A percentile compares a stretch with the other conserved stretches of the same genome.
Conservation (phyloP, 2,329 filamentous ascomycete species). For the Stachybotrys echinatus region DNA sequence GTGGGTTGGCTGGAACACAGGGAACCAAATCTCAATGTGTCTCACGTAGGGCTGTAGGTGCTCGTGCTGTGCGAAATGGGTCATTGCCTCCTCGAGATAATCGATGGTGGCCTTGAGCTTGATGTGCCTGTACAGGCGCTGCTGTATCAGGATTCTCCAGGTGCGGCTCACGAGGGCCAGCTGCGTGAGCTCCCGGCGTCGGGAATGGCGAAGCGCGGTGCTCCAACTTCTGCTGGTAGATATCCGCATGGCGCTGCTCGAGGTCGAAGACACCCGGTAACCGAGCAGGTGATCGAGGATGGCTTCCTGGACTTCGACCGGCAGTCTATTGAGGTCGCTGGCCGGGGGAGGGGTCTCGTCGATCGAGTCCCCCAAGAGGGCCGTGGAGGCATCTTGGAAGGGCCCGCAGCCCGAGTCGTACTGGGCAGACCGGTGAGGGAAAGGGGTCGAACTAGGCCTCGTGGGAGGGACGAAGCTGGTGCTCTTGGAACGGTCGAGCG, state of each 20-base stretch:
- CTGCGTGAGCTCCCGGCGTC: conserved; percentile 61
- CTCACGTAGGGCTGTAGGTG: conserved; percentile 61
- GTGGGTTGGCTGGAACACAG: conserved; percentile 60
- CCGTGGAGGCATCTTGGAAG: conserved; percentile 9
- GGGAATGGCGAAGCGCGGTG: conserved; percentile 60
- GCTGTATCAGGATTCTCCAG: conserved; percentile 66
- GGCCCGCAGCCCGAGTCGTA: conserved; percentile 13
- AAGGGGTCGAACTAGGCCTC: conserved; percentile 28
- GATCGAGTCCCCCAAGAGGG: conserved; percentile 10
- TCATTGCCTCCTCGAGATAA: conserved; percentile 53
- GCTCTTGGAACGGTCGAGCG: conserved; percentile 45
- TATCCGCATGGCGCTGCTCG: conserved; percentile 49
- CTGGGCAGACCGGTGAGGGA: conserved; percentile 17
- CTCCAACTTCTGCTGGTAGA: conserved; percentile 55
- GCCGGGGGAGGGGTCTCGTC: conserved; percentile 12
- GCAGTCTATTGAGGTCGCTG: conserved; percentile 46
- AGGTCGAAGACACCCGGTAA: conserved; percentile 57
- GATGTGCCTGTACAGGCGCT: conserved; percentile 69
- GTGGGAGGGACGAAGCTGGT: conserved; percentile 55
- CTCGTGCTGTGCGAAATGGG: conserved; percentile 53
- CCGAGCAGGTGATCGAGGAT: conserved; percentile 69
- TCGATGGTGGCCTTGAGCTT: conserved; percentile 67
- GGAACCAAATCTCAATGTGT: conserved; percentile 74
- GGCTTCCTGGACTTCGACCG: conserved; percentile 66
- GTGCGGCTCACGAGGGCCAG: conserved; percentile 55